A percentile compares a stretch with the other conserved stretches of the same genome.
Conservation (phyloP, 768 basidiomycete genomes). For the Pleurotus djamor region DNA sequence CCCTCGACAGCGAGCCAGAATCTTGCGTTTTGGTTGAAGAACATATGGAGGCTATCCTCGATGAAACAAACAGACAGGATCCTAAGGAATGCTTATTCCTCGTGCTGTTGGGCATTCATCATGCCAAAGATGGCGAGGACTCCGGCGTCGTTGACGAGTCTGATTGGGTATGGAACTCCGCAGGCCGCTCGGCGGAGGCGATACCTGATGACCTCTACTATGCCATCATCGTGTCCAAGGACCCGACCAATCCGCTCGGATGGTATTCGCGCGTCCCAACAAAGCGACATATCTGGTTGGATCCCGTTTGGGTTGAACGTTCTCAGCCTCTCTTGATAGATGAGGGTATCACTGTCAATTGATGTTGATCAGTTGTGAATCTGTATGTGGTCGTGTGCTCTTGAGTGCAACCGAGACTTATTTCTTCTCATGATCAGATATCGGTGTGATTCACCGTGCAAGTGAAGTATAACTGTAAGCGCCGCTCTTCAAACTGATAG, state of each 20-base stretch:
- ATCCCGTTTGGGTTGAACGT: constrained; percentile 12
- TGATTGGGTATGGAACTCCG: background rate
- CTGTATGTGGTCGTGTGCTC: too few relatives aligned
- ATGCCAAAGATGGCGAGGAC: background rate
- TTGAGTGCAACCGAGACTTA: too few relatives aligned
- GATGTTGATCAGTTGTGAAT: too few relatives aligned
- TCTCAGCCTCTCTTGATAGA: background rate
- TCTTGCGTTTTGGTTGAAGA: background rate
- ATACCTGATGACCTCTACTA: background rate
- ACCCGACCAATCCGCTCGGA: background rate
- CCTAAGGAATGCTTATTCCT: background rate
- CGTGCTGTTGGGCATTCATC: background rate
- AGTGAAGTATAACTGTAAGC: too few relatives aligned
- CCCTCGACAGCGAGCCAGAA: background rate
- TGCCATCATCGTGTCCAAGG: background rate
- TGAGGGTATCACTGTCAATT: background rate
- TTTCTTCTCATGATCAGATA: too few relatives aligned
- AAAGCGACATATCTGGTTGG: background rate
- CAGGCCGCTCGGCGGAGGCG: background rate
- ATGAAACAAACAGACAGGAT: background rate
- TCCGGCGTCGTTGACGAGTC: background rate
- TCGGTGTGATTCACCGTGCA: too few relatives aligned
- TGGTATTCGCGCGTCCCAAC: background rate
- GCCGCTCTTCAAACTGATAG: too few relatives aligned
- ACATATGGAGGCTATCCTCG: background rate